These are phyloP conservation scores for Lizonia empirigonia DNA, from an alignment of 2,329 filamentous ascomycete species.

Conservation along the genomic window DNA sequence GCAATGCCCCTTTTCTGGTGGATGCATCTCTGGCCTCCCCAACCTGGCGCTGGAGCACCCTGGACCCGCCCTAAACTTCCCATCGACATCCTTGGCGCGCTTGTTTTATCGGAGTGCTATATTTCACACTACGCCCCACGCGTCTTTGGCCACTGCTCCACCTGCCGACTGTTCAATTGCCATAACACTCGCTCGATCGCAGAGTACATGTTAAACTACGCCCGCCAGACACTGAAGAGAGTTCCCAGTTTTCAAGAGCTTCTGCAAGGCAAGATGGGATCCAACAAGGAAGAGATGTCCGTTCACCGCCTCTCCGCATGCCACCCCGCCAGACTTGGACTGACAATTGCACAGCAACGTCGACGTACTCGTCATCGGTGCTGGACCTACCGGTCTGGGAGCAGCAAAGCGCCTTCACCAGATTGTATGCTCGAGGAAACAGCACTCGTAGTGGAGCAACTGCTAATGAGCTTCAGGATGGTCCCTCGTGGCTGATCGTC, in stretches of 20 bases:
- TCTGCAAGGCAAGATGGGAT: slow-evolving; percentile 48
- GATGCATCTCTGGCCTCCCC: slow-evolving; percentile 16
- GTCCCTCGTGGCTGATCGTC: slow-evolving; percentile 93
- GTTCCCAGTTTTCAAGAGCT: slow-evolving; percentile 51
- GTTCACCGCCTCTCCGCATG: slow-evolving; percentile 38
- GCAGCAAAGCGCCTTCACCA: slow-evolving; percentile 98
- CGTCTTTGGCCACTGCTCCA: slow-evolving; percentile 24
- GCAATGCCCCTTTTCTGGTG: slow-evolving; percentile 33
- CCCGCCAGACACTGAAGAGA: slow-evolving; percentile 48
- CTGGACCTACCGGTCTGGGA: slow-evolving; percentile 95
- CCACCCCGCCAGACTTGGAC: slow-evolving; percentile 12
- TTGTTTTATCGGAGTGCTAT: slow-evolving; percentile 34
- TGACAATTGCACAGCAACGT: slow-evolving; percentile 68
- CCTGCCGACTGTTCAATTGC: slow-evolving; percentile 17
- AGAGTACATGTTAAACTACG: slow-evolving; percentile 48
- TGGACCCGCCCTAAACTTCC: slow-evolving; percentile 18
- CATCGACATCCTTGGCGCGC: slow-evolving; percentile 35
- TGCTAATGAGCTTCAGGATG: slow-evolving; percentile 65
- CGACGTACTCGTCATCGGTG: slow-evolving; percentile 97
- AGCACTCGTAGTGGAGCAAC: slow-evolving; percentile 15
- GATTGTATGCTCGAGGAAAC: slow-evolving; percentile 66
- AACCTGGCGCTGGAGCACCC: slow-evolving; percentile 13
- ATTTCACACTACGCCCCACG: slow-evolving; percentile 25
- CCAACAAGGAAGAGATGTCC: slow-evolving; percentile 51
- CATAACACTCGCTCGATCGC: slow-evolving; percentile 25